These are phyloP conservation scores for Chlamydomonas reinhardtii DNA, from an alignment of 163 green algal genomes.

Conservation along the genomic window DNA sequence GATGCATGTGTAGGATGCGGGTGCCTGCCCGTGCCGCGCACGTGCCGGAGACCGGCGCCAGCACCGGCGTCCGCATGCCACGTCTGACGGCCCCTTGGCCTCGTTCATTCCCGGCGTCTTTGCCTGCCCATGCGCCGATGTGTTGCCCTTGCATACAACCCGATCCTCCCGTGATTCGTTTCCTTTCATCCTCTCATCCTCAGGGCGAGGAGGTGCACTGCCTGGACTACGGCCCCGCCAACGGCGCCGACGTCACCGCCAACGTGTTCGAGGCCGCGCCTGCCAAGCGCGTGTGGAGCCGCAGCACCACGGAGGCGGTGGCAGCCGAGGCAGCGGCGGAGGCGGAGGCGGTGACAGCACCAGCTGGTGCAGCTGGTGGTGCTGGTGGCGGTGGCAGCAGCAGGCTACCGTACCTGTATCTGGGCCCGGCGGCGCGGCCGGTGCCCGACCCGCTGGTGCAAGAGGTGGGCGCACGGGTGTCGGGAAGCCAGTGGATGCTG, in stretches of 20 bases:
- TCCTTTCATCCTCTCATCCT: no score
- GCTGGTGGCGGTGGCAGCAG: background rate
- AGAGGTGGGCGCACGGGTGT: no score
- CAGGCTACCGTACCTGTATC: conserved; percentile 65
- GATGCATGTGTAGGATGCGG: no score
- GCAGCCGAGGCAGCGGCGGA: background rate
- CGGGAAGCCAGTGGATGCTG: no score
- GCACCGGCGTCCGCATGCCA: no score
- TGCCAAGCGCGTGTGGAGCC: background rate
- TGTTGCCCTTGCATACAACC: no score
- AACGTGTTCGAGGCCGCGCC: conserved; percentile 62
- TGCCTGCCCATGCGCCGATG: no score
- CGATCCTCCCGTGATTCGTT: no score
- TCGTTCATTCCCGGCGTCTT: no score
- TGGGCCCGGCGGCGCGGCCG: conserved; percentile 35
- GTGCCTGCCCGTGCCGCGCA: no score
- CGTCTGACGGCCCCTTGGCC: no score
- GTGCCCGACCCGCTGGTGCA: conserved; percentile 50
- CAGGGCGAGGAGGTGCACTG: conserved; percentile 48
- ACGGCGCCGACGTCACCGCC: conserved; percentile 64
- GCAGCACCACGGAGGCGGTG: background rate
- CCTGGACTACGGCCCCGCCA: conserved; percentile 66
- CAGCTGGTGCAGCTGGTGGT: background rate
- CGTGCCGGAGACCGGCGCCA: no score
- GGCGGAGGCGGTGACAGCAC: background rate